Conservation (phyloP, 176 grass and related monocot genomes). For the Oryza coarctata region DNA sequence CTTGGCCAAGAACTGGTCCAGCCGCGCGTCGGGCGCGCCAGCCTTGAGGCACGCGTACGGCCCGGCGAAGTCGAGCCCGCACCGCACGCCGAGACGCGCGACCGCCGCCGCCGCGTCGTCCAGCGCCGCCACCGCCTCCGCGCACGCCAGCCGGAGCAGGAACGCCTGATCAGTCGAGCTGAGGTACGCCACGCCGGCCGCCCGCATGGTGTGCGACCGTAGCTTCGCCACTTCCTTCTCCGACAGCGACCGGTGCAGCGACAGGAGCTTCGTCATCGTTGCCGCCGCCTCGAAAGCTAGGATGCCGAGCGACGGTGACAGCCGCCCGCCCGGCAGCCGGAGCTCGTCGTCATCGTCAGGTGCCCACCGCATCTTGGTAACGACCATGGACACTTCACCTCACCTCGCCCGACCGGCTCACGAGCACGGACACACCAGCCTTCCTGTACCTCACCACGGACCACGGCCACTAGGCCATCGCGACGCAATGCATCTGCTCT, state of each 20-base stretch:
- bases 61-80: conserved; percentile 31
- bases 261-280: conserved; percentile 48
- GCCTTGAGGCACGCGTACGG: conserved; percentile 39
- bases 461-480: neutral
- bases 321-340: neutral
- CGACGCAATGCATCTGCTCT: neutral
- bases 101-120: conserved; percentile 34
- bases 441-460: too few species aligned
- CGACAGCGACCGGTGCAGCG: conserved; percentile 46
- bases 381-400: conserved; percentile 27
- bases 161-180: conserved; percentile 50
- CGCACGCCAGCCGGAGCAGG: conserved; percentile 55
- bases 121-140: conserved; percentile 37
- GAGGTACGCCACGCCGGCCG: conserved; percentile 57
- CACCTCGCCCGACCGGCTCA: neutral
- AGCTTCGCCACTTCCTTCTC: conserved; percentile 42
- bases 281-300: conserved; percentile 58
- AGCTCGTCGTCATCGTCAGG: neutral
- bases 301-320: conserved; percentile 35
- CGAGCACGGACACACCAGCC: too few species aligned
- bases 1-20: neutral
- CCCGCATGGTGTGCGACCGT: conserved; percentile 48
- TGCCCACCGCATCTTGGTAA: conserved; percentile 22
- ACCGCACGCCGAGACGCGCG: conserved; percentile 37
- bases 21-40: conserved; percentile 13